phyloP scores from a whole-genome alignment of 1,284 basidiomycete species.

The Mrakiaceae sp. region DNA sequence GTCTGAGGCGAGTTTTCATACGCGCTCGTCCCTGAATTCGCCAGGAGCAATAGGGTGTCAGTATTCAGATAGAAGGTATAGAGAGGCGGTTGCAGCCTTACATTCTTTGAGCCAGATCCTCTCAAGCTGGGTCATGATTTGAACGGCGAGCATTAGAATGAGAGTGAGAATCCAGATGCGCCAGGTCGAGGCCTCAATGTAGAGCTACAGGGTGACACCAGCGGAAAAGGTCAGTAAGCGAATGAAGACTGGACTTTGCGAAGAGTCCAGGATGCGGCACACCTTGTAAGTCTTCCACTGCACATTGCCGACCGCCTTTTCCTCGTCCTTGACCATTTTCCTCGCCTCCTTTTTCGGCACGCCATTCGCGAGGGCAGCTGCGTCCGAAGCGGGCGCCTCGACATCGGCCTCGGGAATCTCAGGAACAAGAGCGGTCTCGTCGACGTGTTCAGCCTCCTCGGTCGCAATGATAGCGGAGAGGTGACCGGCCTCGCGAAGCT shows the following conservation, averaged over 20 bases:
- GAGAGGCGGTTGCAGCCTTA: not conserved
- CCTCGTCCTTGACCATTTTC: constrained; percentile 17
- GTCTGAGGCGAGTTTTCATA: too few relatives aligned
- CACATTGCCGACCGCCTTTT: constrained; percentile 35
- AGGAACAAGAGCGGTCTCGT: constrained; percentile 3
- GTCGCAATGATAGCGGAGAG: constrained; percentile 36
- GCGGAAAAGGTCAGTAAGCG: too few relatives aligned
- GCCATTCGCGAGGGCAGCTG: not conserved
- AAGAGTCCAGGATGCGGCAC: too few relatives aligned
- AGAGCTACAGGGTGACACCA: constrained; percentile 25
- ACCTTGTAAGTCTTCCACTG: constrained; percentile 68
- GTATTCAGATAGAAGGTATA: not conserved
- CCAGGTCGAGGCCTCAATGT: constrained; percentile 43
- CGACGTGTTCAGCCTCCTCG: constrained; percentile 36
- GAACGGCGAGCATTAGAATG: constrained; percentile 4
- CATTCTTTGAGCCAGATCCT: constrained; percentile 11
- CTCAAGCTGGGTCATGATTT: constrained; percentile 8
- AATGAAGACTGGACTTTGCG: not conserved
- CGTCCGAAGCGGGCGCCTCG: constrained; percentile 29
- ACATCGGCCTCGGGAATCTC: constrained; percentile 25
- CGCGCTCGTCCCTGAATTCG: too few relatives aligned
- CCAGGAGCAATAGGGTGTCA: too few relatives aligned
- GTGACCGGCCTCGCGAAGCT: constrained; percentile 46
- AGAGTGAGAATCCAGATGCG: constrained; percentile 20
- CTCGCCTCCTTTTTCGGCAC: constrained; percentile 14